These are phyloP conservation scores for Botrytis medusae DNA, from an alignment of 2,329 filamentous ascomycete species.

Conservation along the genomic window DNA sequence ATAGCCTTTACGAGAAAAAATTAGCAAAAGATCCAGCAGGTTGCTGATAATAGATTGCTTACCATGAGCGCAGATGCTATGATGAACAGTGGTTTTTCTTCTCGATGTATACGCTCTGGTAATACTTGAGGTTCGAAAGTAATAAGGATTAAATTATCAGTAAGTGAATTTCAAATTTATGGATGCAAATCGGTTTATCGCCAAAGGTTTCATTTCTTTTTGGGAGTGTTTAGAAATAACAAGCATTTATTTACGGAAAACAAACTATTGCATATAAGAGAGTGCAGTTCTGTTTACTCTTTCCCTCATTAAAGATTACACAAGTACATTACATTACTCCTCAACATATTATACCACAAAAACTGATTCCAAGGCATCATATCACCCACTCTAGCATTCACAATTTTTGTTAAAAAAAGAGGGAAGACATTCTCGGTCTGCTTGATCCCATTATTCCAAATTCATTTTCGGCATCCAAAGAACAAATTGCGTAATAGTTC, in stretches of 20 bases:
- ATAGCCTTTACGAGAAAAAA: background rate
- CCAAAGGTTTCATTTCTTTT: no score
- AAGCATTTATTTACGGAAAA: background rate
- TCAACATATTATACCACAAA: background rate
- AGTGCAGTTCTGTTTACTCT: background rate
- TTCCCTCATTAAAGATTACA: background rate
- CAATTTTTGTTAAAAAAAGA: no score
- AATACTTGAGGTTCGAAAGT: background rate
- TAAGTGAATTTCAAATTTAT: background rate
- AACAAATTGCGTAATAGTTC: background rate
- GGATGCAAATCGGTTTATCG: background rate
- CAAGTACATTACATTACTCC: background rate
- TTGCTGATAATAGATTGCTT: background rate
- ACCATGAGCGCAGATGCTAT: background rate
- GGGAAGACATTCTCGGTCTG: no score
- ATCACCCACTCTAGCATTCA: background rate
- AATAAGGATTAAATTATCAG: background rate
- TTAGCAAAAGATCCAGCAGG: background rate
- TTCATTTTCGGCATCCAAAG: accelerated
- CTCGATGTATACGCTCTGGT: background rate
- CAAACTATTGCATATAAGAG: no score
- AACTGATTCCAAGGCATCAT: background rate
- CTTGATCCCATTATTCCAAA: no score
- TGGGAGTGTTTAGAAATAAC: background rate
- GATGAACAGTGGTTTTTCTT: background rate